Percentiles rank a stretch among this genome's conserved stretches.
phyloP scores from a whole-genome alignment of 768 basidiomycete genomes.

The Filobasidium floriforme region DNA sequence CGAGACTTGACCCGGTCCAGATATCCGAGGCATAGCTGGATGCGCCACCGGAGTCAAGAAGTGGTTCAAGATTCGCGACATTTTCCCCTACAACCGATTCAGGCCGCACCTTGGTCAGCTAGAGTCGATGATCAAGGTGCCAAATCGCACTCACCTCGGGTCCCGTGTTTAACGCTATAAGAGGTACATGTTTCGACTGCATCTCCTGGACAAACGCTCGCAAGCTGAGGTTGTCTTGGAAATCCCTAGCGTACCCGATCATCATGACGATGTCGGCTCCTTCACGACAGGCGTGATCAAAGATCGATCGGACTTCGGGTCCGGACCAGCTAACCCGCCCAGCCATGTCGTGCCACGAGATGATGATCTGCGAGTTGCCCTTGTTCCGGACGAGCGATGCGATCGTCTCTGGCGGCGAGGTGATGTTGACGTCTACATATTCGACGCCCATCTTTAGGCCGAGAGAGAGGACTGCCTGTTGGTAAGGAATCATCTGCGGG shows the following conservation, averaged over 20 bases:
- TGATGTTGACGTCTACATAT: conserved; percentile 84
- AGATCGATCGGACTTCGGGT: conserved; percentile 63
- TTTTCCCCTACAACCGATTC: conserved; percentile 54
- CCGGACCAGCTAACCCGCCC: conserved; percentile 76
- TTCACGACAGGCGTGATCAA: conserved; percentile 31
- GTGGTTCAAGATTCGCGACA: conserved; percentile 77
- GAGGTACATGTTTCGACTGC: conserved; percentile 58
- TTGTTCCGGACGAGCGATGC: conserved; percentile 57
- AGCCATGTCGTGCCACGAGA: conserved; percentile 92
- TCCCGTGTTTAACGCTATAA: conserved; percentile 94
- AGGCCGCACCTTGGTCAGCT: not conserved
- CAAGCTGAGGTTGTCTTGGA: conserved; percentile 73
- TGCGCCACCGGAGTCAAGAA: conserved; percentile 88
- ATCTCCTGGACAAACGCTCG: conserved; percentile 59
- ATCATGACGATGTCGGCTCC: conserved; percentile 89
- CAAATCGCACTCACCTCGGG: conserved; percentile 32
- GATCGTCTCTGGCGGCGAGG: conserved; percentile 60
- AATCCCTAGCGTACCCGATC: conserved; percentile 67
- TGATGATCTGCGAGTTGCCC: conserved; percentile 69
- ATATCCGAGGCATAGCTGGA: conserved; percentile 67
- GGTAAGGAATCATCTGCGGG: conserved; percentile 65
- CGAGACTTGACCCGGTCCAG: conserved; percentile 89
- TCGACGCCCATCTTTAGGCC: conserved; percentile 59
- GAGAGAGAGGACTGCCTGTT: conserved; percentile 57
- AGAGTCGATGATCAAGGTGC: not conserved